Percentiles rank a stretch among this genome's conserved stretches.
Conservation (phyloP, 345 rosid species). For the Mangifera indica region DNA sequence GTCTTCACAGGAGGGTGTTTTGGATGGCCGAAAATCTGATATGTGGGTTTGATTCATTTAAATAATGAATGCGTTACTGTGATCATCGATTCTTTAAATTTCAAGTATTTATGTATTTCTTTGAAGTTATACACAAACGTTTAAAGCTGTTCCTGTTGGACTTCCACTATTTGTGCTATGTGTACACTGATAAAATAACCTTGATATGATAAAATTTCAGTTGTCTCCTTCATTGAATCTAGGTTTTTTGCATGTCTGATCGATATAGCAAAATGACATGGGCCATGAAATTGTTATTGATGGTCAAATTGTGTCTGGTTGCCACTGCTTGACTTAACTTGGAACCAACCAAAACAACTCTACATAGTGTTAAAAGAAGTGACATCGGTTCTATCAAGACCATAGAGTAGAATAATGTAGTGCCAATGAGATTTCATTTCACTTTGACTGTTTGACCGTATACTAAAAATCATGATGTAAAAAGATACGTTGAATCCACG, state of each 20-base stretch:
- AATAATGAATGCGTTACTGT: neutral
- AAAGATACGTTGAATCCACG: neutral
- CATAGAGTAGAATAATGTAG: neutral
- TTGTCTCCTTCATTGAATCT: neutral
- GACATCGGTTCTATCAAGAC: neutral
- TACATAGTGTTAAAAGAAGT: neutral
- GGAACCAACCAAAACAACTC: neutral
- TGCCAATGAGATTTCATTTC: neutral
- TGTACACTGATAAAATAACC: constrained; percentile 6
- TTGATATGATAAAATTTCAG: neutral
- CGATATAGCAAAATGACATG: neutral
- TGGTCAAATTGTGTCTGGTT: neutral
- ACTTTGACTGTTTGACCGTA: neutral
- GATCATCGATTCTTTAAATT: neutral
- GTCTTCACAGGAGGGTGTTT: constrained; percentile 57
- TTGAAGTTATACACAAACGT: neutral
- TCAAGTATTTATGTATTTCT: neutral
- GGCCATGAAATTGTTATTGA: neutral
- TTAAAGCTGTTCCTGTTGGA: neutral
- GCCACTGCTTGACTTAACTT: neutral
- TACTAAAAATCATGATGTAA: too few relatives aligned
- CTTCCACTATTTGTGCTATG: constrained; percentile 1
- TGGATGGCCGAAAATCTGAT: constrained; percentile 44
- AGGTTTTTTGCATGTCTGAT: too few relatives aligned
- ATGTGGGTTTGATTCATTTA: constrained; percentile 34